Base-by-base conservation (phyloP, 2,329 filamentous ascomycete species). In the Magnaporthiopsis poae region DNA sequence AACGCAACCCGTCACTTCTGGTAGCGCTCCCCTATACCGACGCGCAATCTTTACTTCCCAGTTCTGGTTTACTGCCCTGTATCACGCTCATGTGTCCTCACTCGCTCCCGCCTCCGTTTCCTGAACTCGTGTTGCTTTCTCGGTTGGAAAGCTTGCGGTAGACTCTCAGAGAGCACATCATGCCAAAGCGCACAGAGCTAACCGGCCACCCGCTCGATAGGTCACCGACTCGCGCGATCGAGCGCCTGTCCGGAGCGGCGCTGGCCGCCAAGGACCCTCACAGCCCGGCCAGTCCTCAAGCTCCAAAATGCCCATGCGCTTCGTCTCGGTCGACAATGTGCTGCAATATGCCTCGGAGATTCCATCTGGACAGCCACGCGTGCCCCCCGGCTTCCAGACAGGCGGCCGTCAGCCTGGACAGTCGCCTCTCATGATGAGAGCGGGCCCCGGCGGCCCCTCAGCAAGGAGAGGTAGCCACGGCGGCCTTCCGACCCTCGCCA, bases 311-410 rank as follows among this genome's bases (percentile, higher is more conserved):
- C 81, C 83, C 71, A 93, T 87, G 81, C 90, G 86, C 72, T 90
- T 90, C 76, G 91, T 98, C 75, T 88, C 87, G 0, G 94, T 99
- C 76, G 95, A 99, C 79, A 96, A 94, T 75, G 90, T 98, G 70
- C 87, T 99, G 5, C 92, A 96, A 76, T 91, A 96, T 80, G 90
- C 92, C 68, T 95, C 92, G 64, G 93, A 97, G 74, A 95, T 99
- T 60, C 95, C 95, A 1, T 98, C 95, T 0, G 93, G 92, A 73
- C 94, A 97, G 77, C 91, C 92, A 66, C 88, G 95, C 59, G 83
- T 86, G 0, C 89, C 90, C 1, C 88, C 87, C 7, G 80, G 81
- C 75, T 77, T 64, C 77, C 83, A 66, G 81, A 84, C 21, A 73
- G 73, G 81, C 74, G 73, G 81, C 74, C 75, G 79, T 76, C 74